Percentiles rank a stretch among this genome's conserved stretches.
phyloP scores from a whole-genome alignment of 139 green algal species.

The Coccomyxa sp. region DNA sequence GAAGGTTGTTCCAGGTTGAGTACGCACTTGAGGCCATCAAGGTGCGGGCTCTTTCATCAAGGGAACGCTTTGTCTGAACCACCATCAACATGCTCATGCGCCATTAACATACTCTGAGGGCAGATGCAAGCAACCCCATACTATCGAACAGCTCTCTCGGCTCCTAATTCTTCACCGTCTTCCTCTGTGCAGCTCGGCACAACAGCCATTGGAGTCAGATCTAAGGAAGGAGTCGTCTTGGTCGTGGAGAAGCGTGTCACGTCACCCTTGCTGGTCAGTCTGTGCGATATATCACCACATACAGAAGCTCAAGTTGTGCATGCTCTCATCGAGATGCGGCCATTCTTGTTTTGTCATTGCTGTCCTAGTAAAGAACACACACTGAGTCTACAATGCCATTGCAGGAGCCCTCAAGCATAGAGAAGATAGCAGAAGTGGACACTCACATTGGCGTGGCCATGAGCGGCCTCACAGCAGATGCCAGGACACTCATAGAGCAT shows the following conservation, averaged over 20 bases:
- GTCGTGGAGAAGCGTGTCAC: constrained; percentile 98
- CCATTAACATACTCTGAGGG: too few relatives aligned
- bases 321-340: background rate
- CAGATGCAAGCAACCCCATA: too few relatives aligned
- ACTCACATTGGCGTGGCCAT: constrained; percentile 93
- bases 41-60: constrained; percentile 28
- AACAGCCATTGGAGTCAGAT: constrained; percentile 94
- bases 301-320: background rate
- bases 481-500: constrained; percentile 96
- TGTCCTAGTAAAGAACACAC: too few relatives aligned
- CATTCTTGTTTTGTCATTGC: too few relatives aligned
- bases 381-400: too few relatives aligned
- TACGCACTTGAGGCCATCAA: constrained; percentile 99
- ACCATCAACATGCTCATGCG: background rate
- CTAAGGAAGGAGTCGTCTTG: constrained; percentile 88
- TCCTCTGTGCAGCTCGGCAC: constrained; percentile 90
- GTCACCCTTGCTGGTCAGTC: constrained; percentile 88
- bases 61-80: background rate
- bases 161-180: background rate
- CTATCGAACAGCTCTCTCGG: too few relatives aligned
- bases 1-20: constrained; percentile 97
- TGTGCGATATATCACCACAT: background rate
- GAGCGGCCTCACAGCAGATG: constrained; percentile 95
- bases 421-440: constrained; percentile 98
- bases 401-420: constrained; percentile 89